Evolutionary conservation across 768 basidiomycete species (phyloP), one percentile per base, ranked within the genome.

Genomic region (Suillus fuscotomentosus): DNA sequence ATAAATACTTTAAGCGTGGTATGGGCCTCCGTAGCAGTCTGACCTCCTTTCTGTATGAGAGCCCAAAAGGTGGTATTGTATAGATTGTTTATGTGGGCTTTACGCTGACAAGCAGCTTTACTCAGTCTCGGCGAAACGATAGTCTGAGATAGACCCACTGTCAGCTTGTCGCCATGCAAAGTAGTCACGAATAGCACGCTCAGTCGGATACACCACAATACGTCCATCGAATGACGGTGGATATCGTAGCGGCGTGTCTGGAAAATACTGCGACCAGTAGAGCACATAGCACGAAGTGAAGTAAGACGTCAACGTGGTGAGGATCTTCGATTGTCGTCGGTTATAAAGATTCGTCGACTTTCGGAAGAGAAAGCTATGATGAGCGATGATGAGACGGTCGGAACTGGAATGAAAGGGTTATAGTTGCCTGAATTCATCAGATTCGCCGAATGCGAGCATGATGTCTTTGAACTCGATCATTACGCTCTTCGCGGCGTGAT

Each of bases 21-120:
- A 72, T 98, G 93, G 1, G 97, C 97, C 64, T 96, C 85, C 3
- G 87, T 82, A 2, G 89, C 88, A 2, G 87, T 88, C 73, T 91
- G 80, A 0, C 89, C 90, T n/a, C 89, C 91, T 69, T 92, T 83
- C 51, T 89, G 89, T 0, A 99, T 87, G 41, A 99, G 84, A 0
- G 95, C 92, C 97, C 97, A 99, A 72, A 99, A 99, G 0, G 80
- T 81, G 0, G 97, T 98, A 72, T 99, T 99, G 79, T 99, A 96
- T 27, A 99, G 79, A 73, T 99, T 99, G 73, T 99, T 99, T 73
- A 99, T 91, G 73, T 99, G 97, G 0, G 97, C 96, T 98, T 73
- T 27, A 67, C 60, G 63, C 63, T 67, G 60, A 59, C 67, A 61
- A 61, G 61, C 68, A 69, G 69, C 69, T 60, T 39, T 45, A 69